Evolutionary conservation across 148 eudicot species (phyloP).

Genomic region (Rhododendron ferrugineum): DNA sequence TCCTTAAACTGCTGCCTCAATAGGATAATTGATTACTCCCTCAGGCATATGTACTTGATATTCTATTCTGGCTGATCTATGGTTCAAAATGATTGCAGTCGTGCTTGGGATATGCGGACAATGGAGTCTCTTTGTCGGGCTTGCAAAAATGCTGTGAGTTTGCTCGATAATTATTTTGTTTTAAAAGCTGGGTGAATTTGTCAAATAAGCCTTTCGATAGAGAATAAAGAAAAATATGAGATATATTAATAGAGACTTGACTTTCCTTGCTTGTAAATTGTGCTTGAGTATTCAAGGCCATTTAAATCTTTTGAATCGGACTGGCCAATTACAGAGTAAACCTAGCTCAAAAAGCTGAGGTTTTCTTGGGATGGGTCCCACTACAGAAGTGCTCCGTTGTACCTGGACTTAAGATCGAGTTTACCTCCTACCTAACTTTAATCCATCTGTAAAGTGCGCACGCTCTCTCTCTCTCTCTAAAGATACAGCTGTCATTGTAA

Average conservation of each 20-base stretch:
- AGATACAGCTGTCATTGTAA: background rate
- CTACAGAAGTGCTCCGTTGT: background rate
- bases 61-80: background rate
- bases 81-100: constrained; percentile 47
- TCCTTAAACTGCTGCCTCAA: background rate
- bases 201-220: background rate
- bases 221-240: background rate
- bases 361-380: background rate
- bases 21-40: background rate
- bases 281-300: background rate
- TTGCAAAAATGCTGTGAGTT: constrained; percentile 99
- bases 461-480: background rate
- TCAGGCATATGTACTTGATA: background rate
- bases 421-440: background rate
- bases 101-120: constrained; percentile 98
- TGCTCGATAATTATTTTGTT: constrained; percentile 7
- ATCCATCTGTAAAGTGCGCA: background rate
- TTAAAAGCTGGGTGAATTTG: constrained; percentile 6
- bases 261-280: background rate
- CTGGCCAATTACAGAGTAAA: background rate
- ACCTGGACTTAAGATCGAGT: background rate
- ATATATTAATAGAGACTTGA: background rate
- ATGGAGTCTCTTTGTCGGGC: constrained; percentile 99
- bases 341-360: background rate
- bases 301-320: background rate